Base-by-base conservation (phyloP, 371 early-diverging fungal genomes). In the Mucor sp. region DNA sequence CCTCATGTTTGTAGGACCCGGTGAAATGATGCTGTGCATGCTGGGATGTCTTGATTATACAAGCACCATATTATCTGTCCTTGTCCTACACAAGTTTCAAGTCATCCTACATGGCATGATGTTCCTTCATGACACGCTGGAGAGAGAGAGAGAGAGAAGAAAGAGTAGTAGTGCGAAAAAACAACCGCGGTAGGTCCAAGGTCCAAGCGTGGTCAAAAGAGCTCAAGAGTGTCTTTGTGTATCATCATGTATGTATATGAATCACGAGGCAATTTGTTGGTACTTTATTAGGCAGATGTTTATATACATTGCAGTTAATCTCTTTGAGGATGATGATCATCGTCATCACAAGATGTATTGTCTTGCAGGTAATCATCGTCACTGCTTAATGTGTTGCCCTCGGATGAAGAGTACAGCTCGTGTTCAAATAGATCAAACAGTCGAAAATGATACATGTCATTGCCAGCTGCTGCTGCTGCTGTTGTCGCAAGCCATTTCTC, bases 401-500 rank as follows among this genome's bases (percentile, higher is more conserved):
- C 53, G 53, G 27, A 53, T 3, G 27, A 53, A 14, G 27, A 25
- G 23, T 53, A 53, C 1, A 14, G 23, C 6, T 53, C 53, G 14
- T 57, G 57, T 1, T 33, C 57, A 33, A 57, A 57, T 6, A 32
- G 17, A 15, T 56, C 56, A 27, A 56, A 32, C 6, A 56, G 17
- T 12, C 9, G 28, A 33, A 57, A 32, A 15, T 19, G 33, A 15
- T 57, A 57, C 11, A 28, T 14, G 33, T 0, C 57, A 28, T 32
- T 55, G 25, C 39, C 39, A 11, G 12, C 12, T 35, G 17, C 12
- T 35, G 37, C 37, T 35, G 37, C 12, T 35, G 37, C 12, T 35
- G 17, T 9, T 17, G 41, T 17, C 37, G 35, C 5, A 14, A 53
- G 25, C 67, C 67, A 67, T 61, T 23, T 35, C 32, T 61, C 58